Conservation (phyloP, 257 asterid genomes). For the Verbena officinalis region DNA sequence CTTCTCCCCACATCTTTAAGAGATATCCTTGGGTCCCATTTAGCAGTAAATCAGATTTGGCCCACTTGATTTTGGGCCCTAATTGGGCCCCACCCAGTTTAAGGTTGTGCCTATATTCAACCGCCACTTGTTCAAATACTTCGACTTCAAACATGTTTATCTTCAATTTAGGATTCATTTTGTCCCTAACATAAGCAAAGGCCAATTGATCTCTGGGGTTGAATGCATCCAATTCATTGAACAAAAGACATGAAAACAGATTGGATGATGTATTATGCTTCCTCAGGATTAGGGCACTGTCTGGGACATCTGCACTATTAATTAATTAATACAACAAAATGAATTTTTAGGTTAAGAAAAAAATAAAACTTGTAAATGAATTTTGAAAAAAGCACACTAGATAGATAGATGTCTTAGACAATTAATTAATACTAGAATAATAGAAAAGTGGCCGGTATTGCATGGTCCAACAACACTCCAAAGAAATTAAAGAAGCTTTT, state of each 20-base stretch:
- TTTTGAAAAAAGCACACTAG: background rate
- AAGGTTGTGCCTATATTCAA: slow-evolving; percentile 80
- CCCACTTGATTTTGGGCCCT: slow-evolving; percentile 49
- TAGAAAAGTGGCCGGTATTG: too few relatives aligned
- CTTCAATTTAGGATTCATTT: slow-evolving; percentile 57
- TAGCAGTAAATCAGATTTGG: slow-evolving; percentile 35
- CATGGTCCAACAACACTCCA: slow-evolving; percentile 13
- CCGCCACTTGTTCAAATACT: slow-evolving; percentile 75
- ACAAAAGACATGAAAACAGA: slow-evolving; percentile 75
- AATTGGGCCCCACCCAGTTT: slow-evolving; percentile 40
- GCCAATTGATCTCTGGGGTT: slow-evolving; percentile 89
- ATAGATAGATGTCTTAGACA: background rate
- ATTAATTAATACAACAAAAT: too few relatives aligned
- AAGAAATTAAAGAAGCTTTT: slow-evolving; percentile 18
- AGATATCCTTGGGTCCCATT: slow-evolving; percentile 49
- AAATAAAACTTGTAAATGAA: too few relatives aligned
- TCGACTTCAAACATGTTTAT: slow-evolving; percentile 80
- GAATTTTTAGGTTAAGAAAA: too few relatives aligned
- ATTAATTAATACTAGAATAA: background rate
- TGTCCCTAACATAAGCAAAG: slow-evolving; percentile 79
- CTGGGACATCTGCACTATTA: slow-evolving; percentile 81
- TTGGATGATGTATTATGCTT: slow-evolving; percentile 63
- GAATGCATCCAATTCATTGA: slow-evolving; percentile 88
- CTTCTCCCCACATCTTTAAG: slow-evolving; percentile 72
- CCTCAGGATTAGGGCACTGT: slow-evolving; percentile 75